Evolutionary conservation across 2,329 filamentous ascomycete species (phyloP).

Genomic region (Metarhizium guizhouense): DNA sequence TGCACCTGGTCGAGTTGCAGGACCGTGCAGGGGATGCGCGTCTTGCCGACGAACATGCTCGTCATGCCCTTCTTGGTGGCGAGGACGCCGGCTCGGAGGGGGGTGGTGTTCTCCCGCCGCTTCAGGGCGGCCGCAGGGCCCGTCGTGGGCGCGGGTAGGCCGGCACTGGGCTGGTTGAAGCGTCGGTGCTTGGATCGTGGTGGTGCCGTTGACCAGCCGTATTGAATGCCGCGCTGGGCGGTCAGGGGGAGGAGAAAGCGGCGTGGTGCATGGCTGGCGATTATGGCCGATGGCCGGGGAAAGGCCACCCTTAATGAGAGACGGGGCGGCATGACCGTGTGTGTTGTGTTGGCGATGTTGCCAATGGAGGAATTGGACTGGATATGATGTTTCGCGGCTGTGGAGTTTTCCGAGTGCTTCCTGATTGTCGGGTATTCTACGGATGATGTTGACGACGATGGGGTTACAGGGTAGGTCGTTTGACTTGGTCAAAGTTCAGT

Average conservation of each 20-base stretch:
- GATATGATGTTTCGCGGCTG: not conserved
- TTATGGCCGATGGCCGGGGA: slow-evolving; percentile 24
- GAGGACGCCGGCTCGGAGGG: slow-evolving; percentile 69
- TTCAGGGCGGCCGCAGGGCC: slow-evolving; percentile 52
- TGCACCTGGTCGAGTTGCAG: slow-evolving; percentile 89
- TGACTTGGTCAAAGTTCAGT: not conserved
- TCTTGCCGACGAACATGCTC: slow-evolving; percentile 72
- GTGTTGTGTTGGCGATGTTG: slow-evolving; percentile 6
- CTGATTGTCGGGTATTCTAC: slow-evolving; percentile 9
- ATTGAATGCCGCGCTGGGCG: slow-evolving; percentile 41
- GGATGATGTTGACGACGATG: slow-evolving; percentile 3
- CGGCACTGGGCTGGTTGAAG: slow-evolving; percentile 51
- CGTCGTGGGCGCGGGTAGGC: slow-evolving; percentile 46
- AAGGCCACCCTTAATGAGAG: slow-evolving; percentile 35
- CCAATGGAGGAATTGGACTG: slow-evolving; percentile 2
- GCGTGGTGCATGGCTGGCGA: slow-evolving; percentile 20
- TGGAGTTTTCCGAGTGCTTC: slow-evolving; percentile 12
- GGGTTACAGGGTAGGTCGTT: not conserved
- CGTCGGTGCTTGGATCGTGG: slow-evolving; percentile 43
- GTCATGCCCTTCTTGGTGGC: slow-evolving; percentile 96
- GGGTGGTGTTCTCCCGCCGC: slow-evolving; percentile 49
- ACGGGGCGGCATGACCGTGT: slow-evolving; percentile 34
- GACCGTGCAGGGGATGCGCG: slow-evolving; percentile 78
- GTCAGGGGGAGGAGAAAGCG: slow-evolving; percentile 38
- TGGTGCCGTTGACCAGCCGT: slow-evolving; percentile 52